phyloP scores from a whole-genome alignment of 2,329 filamentous ascomycete species.

The Curvularia spicifera region DNA sequence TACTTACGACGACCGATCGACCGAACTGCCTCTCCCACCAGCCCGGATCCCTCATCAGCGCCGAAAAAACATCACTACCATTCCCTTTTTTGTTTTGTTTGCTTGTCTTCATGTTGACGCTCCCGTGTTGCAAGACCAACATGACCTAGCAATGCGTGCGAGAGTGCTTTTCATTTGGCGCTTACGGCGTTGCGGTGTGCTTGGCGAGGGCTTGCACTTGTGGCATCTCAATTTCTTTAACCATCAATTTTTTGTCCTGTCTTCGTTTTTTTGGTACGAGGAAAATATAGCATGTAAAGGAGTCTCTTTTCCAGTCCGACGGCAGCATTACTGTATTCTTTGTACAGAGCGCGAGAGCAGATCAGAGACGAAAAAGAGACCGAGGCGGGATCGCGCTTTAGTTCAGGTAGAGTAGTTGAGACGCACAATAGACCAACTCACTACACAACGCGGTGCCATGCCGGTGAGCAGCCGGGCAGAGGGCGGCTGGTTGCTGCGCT shows the following conservation, averaged over 20 bases:
- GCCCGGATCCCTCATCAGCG: slow-evolving; percentile 36
- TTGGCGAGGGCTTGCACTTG: slow-evolving; percentile 27
- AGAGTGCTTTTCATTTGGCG: slow-evolving; percentile 34
- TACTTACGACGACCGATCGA: slow-evolving; percentile 41
- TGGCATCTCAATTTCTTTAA: slow-evolving; percentile 34
- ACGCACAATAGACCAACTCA: slow-evolving; percentile 32
- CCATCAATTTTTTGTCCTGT: slow-evolving; percentile 14
- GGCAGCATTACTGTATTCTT: slow-evolving; percentile 20
- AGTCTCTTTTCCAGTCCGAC: slow-evolving; percentile 28
- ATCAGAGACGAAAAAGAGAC: slow-evolving; percentile 9
- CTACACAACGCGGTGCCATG: slow-evolving; percentile 7
- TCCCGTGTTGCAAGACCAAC: slow-evolving; percentile 27
- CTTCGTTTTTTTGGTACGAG: slow-evolving; percentile 26
- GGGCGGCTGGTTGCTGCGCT: neutral
- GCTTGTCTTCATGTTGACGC: slow-evolving; percentile 30
- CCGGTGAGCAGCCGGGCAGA: neutral
- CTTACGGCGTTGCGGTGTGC: slow-evolving; percentile 35
- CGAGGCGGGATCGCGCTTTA: slow-evolving; percentile 20
- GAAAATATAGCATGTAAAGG: slow-evolving; percentile 41
- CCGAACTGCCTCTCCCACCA: slow-evolving; percentile 30
- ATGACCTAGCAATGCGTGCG: slow-evolving; percentile 29
- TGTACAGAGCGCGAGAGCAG: slow-evolving; percentile 15
- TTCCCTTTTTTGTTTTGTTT: slow-evolving; percentile 15
- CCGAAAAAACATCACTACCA: slow-evolving; percentile 22
- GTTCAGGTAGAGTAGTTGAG: slow-evolving; percentile 30